Conservation (phyloP, 176 grass and related monocot genomes). For the Oryza punctata region DNA sequence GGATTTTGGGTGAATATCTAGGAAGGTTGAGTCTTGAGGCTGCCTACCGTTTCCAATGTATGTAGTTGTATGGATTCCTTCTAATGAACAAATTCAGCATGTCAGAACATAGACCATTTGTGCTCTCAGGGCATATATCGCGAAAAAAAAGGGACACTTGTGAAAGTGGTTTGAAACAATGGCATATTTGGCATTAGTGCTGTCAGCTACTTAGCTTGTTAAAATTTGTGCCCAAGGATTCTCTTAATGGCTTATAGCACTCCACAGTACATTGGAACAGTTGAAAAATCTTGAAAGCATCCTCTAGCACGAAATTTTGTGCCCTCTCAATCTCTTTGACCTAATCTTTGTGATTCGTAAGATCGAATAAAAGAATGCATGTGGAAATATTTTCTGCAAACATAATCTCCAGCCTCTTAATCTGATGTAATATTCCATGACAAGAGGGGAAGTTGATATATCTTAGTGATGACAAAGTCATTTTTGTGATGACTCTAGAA, state of each 20-base stretch:
- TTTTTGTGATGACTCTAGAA: not conserved
- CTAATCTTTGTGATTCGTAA: slow-evolving; percentile 3
- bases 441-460: not conserved
- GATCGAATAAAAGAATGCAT: not conserved
- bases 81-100: not conserved
- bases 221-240: not conserved
- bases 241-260: not conserved
- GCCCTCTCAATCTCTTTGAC: not conserved
- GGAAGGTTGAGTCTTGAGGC: not conserved
- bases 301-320: not conserved
- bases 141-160: not conserved
- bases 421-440: not conserved
- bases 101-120: not conserved
- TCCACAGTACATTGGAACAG: not conserved
- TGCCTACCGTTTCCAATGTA: not conserved
- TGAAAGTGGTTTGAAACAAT: no score
- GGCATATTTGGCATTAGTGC: not conserved
- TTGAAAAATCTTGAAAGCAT: not conserved
- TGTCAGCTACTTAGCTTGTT: not conserved
- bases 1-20: not conserved
- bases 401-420: not conserved
- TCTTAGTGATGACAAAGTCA: not conserved
- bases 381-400: not conserved
- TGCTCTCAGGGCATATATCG: not conserved
- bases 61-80: not conserved